Conservation (phyloP, 305 asterid species). For the Fraxinus angustifolia region DNA sequence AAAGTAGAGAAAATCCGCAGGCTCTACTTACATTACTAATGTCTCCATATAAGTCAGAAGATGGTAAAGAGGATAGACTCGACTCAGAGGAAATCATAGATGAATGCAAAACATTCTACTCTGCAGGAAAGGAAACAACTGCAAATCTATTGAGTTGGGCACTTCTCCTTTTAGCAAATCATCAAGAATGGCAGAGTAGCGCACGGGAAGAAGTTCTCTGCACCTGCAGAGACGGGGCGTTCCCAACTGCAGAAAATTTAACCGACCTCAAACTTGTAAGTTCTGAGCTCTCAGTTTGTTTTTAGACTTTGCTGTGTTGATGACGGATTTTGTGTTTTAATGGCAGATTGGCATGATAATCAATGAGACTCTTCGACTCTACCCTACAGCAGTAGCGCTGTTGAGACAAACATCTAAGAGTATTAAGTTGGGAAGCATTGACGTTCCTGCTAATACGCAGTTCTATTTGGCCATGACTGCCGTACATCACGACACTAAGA, state of each 20-base stretch:
- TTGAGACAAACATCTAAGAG: slow-evolving; percentile 45
- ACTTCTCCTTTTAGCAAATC: slow-evolving; percentile 60
- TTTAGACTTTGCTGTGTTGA: not conserved
- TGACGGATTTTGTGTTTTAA: slow-evolving; percentile 3
- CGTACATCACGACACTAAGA: slow-evolving; percentile 57
- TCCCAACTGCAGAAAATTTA: slow-evolving; percentile 48
- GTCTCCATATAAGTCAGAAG: slow-evolving; percentile 29
- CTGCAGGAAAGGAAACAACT: slow-evolving; percentile 57
- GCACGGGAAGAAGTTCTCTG: slow-evolving; percentile 61
- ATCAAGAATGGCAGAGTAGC: slow-evolving; percentile 70
- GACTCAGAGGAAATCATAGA: slow-evolving; percentile 34
- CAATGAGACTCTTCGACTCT: slow-evolving; percentile 67
- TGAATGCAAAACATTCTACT: slow-evolving; percentile 54
- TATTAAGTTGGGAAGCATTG: slow-evolving; percentile 47
- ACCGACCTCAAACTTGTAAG: slow-evolving; percentile 48
- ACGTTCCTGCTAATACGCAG: slow-evolving; percentile 60
- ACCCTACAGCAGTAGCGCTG: slow-evolving; percentile 52
- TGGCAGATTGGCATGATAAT: slow-evolving; percentile 59
- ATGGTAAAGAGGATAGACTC: slow-evolving; percentile 31
- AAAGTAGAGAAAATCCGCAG: slow-evolving; percentile 22
- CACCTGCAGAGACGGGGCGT: slow-evolving; percentile 29
- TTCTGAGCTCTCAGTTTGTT: slow-evolving; percentile 6
- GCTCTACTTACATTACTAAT: slow-evolving; percentile 29
- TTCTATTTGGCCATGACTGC: slow-evolving; percentile 55
- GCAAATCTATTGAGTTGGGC: slow-evolving; percentile 62